Evolutionary conservation across 257 asterid species (phyloP), one percentile per base, ranked within the genome.

Genomic region (Capsicum baccatum): DNA sequence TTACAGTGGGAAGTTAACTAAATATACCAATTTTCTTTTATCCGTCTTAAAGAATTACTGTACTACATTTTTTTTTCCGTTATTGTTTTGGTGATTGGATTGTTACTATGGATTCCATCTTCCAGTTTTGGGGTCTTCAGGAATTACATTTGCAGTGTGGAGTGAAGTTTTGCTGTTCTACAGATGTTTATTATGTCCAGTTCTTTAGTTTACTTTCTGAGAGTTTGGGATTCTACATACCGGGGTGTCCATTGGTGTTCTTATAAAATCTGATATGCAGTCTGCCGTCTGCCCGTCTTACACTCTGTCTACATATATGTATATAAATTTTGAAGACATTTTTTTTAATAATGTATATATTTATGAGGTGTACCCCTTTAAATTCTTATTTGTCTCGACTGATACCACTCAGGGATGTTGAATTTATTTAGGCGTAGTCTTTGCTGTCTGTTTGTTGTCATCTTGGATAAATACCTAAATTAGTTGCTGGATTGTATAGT

Each of bases 51-150:
- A 16, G 14, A 39, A 15, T 33, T 33, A 17, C 26, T 16, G 11
- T 59, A n/a, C 11, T 13, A 35, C 48, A 67, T 13, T 33, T 39
- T 48, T 35, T 3, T 19, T 14, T 83, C 47, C 47, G 37, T 26
- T 79, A 13, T 39, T 14, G 79, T 35, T 33, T 81, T 57, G 79
- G 79, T 64, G 82, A 73, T 86, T 85, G 79, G 44, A 19, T 11
- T 82, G 79, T 35, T 67, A 35, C 48, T 35, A 67, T 35, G 35
- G 74, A 67, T 35, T 66, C 48, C 48, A 67, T 35, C 3, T 35
- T 64, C 13, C 74, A 35, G 35, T 60, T 66, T 67, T 48, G 3
- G 19, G 9, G 74, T 35, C 74, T 35, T 67, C 74, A 67, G 50
- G 48, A 67, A 14, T 33, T 35, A 67, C 50, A 14, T 67, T 67